Evolutionary conservation across 768 basidiomycete genomes (phyloP).

Genomic region (Austroboletus festivus): DNA sequence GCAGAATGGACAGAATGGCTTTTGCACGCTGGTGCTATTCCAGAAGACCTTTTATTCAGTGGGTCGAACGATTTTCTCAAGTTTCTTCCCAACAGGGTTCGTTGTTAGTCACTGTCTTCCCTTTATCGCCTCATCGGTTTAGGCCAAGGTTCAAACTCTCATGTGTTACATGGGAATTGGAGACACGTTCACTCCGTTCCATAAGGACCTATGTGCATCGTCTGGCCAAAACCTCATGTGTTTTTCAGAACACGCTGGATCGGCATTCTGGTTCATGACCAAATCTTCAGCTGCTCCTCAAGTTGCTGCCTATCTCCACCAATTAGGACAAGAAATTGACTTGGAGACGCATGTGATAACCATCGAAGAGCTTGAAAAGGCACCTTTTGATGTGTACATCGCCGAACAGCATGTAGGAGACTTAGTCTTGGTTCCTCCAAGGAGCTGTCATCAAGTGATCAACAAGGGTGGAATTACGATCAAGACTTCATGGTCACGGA

Average conservation of each 20-base stretch:
- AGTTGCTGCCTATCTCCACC: slow-evolving; percentile 57
- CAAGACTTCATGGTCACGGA: slow-evolving; percentile 85
- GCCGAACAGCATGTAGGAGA: slow-evolving; percentile 75
- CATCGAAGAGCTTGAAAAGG: slow-evolving; percentile 57
- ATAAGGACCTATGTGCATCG: slow-evolving; percentile 82
- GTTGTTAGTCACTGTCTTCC: slow-evolving; percentile 14
- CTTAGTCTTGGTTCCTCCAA: slow-evolving; percentile 74
- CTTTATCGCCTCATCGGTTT: slow-evolving; percentile 4
- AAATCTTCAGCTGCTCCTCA: slow-evolving; percentile 50
- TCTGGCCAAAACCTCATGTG: slow-evolving; percentile 88
- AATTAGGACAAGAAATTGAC: slow-evolving; percentile 49
- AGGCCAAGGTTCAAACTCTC: slow-evolving; percentile 69
- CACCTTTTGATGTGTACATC: slow-evolving; percentile 69
- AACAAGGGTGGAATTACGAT: slow-evolving; percentile 78
- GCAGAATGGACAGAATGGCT: slow-evolving; percentile 64
- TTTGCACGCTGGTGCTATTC: slow-evolving; percentile 43
- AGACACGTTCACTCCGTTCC: slow-evolving; percentile 80
- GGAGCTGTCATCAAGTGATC: slow-evolving; percentile 81
- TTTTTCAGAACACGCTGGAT: slow-evolving; percentile 67
- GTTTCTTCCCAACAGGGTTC: slow-evolving; percentile 51
- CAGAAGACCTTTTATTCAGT: slow-evolving; percentile 49
- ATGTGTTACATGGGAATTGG: slow-evolving; percentile 86
- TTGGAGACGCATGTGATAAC: slow-evolving; percentile 68
- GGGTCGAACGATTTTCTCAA: slow-evolving; percentile 55
- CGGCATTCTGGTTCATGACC: slow-evolving; percentile 89